Base-by-base conservation (phyloP, 305 asterid genomes). In the Fraxinus greggii region DNA sequence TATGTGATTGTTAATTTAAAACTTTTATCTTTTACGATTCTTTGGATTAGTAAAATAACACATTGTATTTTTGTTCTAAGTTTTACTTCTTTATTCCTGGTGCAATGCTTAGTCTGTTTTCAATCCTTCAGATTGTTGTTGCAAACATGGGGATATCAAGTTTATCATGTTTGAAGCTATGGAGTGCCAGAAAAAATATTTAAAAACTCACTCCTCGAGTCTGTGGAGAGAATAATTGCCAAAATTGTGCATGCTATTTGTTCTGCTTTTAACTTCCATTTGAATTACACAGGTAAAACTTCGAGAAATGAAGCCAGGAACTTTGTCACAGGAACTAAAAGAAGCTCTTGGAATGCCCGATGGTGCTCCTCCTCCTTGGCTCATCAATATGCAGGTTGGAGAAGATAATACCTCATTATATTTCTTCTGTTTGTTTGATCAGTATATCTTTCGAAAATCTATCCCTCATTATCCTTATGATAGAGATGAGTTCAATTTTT, bases 291-390 rank as follows among this genome's bases (percentile, higher is more conserved):
- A 94, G 99, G 98, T 93, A 45, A 96, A 96, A 87, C 83, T 93
- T 84, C 86, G 95, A 89, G 98, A 96, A 88, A 96, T 96, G 99
- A 96, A 93, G 85, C 97, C 99, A 10, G 98, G 98, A 78, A 89
- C 85, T 28, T 84, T 96, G 89, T 94, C 98, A 0, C 98, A 91
- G 6, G 98, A 96, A 75, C 86, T 96, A 42, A 93, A 94, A 85
- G 98, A 96, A 82, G 94, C 98, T 70, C 99, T 96, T 83, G 98
- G 98, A 83, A 96, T 96, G 98, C 95, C 98, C 36, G 97, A 96
- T 78, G 97, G 98, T 24, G 92, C 99, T 83, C 98, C 99, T 83
- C 99, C 98, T 85, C 99, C 99, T 76, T 96, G 99, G 99, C 98
- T 96, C 56, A 90, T 96, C 83, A 94, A 94, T 84, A 96, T 96